Evolutionary conservation across 1,139 yeast species (phyloP).

Genomic region (Meyerozyma sp.): DNA sequence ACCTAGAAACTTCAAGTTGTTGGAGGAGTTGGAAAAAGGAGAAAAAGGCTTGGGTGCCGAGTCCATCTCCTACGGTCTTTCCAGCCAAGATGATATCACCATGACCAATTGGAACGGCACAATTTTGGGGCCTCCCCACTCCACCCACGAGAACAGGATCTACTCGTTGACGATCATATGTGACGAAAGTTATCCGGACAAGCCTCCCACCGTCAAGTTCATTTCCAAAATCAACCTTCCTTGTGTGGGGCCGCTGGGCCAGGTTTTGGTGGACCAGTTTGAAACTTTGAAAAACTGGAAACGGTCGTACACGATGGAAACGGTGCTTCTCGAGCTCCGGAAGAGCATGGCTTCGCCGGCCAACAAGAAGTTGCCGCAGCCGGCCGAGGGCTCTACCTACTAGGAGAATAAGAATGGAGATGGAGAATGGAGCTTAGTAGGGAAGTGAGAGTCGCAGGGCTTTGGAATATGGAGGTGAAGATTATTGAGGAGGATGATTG

Average conservation of each 20-base stretch:
- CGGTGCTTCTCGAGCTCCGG: slow-evolving; percentile 79
- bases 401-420: slow-evolving; percentile 7
- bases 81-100: slow-evolving; percentile 82
- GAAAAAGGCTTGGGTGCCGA: slow-evolving; percentile 98
- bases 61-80: slow-evolving; percentile 88
- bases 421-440: not conserved
- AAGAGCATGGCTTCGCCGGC: slow-evolving; percentile 76
- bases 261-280: slow-evolving; percentile 56
- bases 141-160: slow-evolving; percentile 88
- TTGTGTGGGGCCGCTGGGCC: slow-evolving; percentile 73
- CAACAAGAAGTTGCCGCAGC: slow-evolving; percentile 85
- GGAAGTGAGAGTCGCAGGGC: not conserved
- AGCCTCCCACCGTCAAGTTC: slow-evolving; percentile 79
- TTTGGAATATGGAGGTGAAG: too few species aligned
- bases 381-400: slow-evolving; percentile 80
- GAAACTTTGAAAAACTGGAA: slow-evolving; percentile 81
- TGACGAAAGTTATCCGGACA: slow-evolving; percentile 80
- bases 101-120: slow-evolving; percentile 97
- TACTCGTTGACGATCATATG: slow-evolving; percentile 79
- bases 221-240: slow-evolving; percentile 84
- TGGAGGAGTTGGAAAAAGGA: slow-evolving; percentile 96
- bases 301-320: slow-evolving; percentile 86
- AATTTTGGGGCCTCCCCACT: slow-evolving; percentile 94
- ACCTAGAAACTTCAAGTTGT: slow-evolving; percentile 87
- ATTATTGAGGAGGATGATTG: not conserved